These are phyloP conservation scores for Albizia julibrissin DNA, from an alignment of 306 rosid species.

Conservation along the genomic window DNA sequence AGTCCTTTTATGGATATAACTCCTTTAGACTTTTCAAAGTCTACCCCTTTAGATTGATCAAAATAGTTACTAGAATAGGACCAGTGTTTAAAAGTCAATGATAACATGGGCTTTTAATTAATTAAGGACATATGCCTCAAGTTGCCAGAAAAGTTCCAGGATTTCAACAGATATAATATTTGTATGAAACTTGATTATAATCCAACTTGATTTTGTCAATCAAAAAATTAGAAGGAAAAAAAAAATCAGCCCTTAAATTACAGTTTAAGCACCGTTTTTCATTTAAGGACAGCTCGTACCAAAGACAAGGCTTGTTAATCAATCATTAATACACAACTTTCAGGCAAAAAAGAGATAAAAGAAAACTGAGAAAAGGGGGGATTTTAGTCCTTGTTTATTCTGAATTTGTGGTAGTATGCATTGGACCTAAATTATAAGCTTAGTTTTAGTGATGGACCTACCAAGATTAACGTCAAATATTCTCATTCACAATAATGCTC, in stretches of 20 bases:
- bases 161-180: neutral
- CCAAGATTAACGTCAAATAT: slow-evolving; percentile 43
- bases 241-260: slow-evolving; percentile 2
- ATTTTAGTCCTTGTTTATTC: slow-evolving; percentile 24
- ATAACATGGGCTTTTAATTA: neutral
- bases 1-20: neutral
- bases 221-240: neutral
- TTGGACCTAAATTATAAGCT: slow-evolving; percentile 51
- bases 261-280: neutral
- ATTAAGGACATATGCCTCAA: neutral
- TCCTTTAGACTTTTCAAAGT: neutral
- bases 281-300: slow-evolving; percentile 8
- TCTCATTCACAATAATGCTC: slow-evolving; percentile 39
- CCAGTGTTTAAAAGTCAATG: neutral
- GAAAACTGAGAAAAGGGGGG: neutral
- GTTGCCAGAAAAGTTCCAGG: neutral
- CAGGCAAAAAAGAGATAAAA: neutral
- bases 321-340: slow-evolving; percentile 25
- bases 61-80: neutral
- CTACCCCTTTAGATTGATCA: neutral
- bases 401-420: slow-evolving; percentile 41
- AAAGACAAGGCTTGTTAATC: slow-evolving; percentile 28
- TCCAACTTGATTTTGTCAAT: neutral
- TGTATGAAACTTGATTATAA: slow-evolving; percentile 24
- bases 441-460: slow-evolving; percentile 45